Conservation (phyloP, 2,329 filamentous ascomycete species). For the Fusarium sp. region DNA sequence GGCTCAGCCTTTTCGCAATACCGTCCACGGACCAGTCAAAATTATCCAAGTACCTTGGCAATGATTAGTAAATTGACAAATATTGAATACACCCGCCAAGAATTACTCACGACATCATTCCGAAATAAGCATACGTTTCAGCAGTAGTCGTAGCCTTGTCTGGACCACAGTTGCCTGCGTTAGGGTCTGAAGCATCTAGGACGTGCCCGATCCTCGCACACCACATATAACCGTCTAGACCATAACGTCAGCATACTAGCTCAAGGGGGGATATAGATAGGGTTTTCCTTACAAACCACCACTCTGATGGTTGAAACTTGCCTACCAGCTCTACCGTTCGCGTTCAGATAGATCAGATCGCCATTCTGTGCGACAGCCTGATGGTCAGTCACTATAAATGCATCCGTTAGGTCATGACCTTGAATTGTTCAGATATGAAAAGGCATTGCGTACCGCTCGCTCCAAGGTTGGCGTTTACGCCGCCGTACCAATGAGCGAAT, state of each 20-base stretch:
- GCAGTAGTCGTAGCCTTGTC: constrained; percentile 3
- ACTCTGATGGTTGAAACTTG: too few species aligned
- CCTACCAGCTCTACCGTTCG: not conserved
- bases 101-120: constrained; percentile 8
- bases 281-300: not conserved
- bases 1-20: not conserved
- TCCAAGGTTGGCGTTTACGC: not conserved
- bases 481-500: constrained; percentile 11
- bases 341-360: not conserved
- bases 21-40: constrained; percentile 16
- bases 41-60: constrained; percentile 5
- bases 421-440: accelerated
- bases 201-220: too few species aligned
- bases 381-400: not conserved
- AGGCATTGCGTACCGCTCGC: not conserved
- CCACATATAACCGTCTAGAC: too few species aligned
- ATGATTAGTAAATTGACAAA: accelerated
- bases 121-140: constrained; percentile 4
- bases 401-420: not conserved
- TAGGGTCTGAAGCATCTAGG: not conserved
- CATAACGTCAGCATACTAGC: not conserved
- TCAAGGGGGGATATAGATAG: not conserved
- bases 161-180: not conserved
- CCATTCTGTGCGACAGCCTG: constrained; percentile 9
- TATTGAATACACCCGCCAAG: too few species aligned